phyloP scores from a whole-genome alignment of 768 basidiomycete genomes.

The Dentipellis fragilis region DNA sequence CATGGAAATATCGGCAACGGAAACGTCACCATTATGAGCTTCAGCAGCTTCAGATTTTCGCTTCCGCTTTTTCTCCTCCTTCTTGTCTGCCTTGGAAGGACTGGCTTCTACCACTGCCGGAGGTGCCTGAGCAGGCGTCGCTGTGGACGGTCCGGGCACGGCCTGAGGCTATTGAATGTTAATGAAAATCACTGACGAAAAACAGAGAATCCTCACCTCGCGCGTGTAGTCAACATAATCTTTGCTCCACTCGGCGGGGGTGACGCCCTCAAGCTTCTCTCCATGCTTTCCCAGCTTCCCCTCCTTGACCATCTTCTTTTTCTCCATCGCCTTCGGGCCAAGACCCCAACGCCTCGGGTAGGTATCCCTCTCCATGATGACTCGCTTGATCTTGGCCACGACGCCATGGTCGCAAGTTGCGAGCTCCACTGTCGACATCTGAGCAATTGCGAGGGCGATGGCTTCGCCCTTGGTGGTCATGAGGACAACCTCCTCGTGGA shows the following conservation, averaged over 20 bases:
- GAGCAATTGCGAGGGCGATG: constrained; percentile 88
- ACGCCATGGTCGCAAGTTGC: constrained; percentile 98
- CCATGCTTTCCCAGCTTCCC: constrained; percentile 95
- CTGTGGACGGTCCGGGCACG: constrained; percentile 27
- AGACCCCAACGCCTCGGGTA: constrained; percentile 98
- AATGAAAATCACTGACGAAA: background rate
- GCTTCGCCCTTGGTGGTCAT: constrained; percentile 99
- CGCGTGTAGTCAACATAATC: constrained; percentile 92
- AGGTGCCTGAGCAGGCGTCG: constrained; percentile 12
- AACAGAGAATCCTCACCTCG: constrained; percentile 27
- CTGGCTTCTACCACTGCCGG: constrained; percentile 22
- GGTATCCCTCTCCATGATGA: constrained; percentile 98
- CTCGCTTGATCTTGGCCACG: constrained; percentile 97
- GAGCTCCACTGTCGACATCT: constrained; percentile 98
- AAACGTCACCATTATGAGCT: constrained; percentile 28
- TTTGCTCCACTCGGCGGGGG: constrained; percentile 83
- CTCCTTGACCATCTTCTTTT: constrained; percentile 98
- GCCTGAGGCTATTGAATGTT: constrained; percentile 22
- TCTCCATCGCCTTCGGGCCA: constrained; percentile 92
- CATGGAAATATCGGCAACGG: constrained; percentile 27
- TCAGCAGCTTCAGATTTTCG: constrained; percentile 56
- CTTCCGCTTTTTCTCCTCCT: constrained; percentile 83
- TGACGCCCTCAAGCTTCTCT: constrained; percentile 76
- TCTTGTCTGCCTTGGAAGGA: constrained; percentile 36
- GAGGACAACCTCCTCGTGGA: constrained; percentile 92